Conservation (phyloP, 441 rosid species). For the Codiaeum variegatum region DNA sequence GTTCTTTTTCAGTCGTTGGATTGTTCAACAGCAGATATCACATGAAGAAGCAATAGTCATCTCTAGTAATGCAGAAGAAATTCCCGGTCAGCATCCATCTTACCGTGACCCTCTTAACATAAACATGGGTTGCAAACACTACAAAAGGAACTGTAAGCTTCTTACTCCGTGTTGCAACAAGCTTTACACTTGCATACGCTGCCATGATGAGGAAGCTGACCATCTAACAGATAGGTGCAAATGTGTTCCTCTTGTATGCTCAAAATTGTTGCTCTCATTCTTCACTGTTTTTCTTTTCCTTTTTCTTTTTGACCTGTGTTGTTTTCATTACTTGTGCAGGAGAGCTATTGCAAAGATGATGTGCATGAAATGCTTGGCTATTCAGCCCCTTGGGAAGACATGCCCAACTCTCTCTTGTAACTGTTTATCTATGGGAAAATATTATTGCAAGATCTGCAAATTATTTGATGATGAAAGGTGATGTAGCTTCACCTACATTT, state of each 20-base stretch:
- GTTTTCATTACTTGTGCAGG: conserved; percentile 32
- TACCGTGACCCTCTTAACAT: conserved; percentile 39
- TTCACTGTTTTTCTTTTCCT: conserved; percentile 3
- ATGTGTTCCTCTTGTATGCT: conserved; percentile 9
- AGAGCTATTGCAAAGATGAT: conserved; percentile 63
- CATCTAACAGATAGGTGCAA: conserved; percentile 63
- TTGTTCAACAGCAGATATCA: conserved; percentile 40
- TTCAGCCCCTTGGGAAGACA: conserved; percentile 52
- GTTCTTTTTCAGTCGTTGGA: conserved; percentile 66
- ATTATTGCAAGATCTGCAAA: conserved; percentile 76
- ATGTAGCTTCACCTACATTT: conserved; percentile 14
- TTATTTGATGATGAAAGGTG: conserved; percentile 70
- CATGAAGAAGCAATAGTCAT: conserved; percentile 23
- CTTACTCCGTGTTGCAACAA: conserved; percentile 59
- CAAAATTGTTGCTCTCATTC: conserved; percentile 6
- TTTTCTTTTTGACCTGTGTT: conserved; percentile 2
- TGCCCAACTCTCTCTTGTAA: conserved; percentile 57
- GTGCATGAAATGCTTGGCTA: conserved; percentile 75
- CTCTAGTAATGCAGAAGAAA: conserved; percentile 34
- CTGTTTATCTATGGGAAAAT: conserved; percentile 59
- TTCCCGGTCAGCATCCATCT: conserved; percentile 57
- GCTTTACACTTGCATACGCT: conserved; percentile 66
- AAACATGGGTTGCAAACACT: conserved; percentile 70
- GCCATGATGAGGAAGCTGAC: conserved; percentile 76
- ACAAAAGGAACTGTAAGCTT: conserved; percentile 72